Percentiles rank a stretch among this genome's conserved stretches.
phyloP scores from a whole-genome alignment of 2,329 filamentous ascomycete species.

The Colletotrichum tropicicola region DNA sequence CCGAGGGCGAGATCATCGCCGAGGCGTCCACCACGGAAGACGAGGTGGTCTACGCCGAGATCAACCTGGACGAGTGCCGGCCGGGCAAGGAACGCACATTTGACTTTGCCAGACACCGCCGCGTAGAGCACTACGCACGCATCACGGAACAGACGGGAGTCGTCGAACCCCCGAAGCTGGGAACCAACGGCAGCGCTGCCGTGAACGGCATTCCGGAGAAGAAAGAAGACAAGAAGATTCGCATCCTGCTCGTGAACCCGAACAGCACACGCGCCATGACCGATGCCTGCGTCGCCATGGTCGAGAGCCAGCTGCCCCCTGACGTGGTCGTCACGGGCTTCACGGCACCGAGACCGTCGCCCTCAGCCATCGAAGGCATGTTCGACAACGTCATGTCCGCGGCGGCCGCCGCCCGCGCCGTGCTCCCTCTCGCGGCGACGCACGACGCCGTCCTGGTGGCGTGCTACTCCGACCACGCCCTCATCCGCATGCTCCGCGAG shows the following conservation, averaged over 20 bases:
- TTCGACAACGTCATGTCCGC: conserved; percentile 67
- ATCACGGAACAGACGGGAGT: conserved; percentile 49
- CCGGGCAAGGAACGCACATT: conserved; percentile 58
- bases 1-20: conserved; percentile 57
- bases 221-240: conserved; percentile 9
- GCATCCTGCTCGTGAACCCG: conserved; percentile 78
- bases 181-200: neutral
- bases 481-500: conserved; percentile 23
- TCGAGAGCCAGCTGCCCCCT: conserved; percentile 50
- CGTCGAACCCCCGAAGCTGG: conserved; percentile 28
- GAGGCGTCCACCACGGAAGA: conserved; percentile 57
- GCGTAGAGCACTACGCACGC: conserved; percentile 51
- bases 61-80: conserved; percentile 56
- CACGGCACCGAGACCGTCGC: conserved; percentile 8
- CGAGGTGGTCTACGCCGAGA: conserved; percentile 58
- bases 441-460: conserved; percentile 47
- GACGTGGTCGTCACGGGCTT: conserved; percentile 39
- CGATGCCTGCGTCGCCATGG: conserved; percentile 62
- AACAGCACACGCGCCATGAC: conserved; percentile 82
- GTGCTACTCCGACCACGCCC: conserved; percentile 22
- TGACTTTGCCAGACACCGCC: conserved; percentile 51
- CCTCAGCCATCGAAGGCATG: conserved; percentile 62
- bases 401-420: conserved; percentile 39
- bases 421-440: conserved; percentile 38
- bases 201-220: neutral